Base-by-base conservation (phyloP, 352 stramenopile species). In the Globisporangium paddicum region DNA sequence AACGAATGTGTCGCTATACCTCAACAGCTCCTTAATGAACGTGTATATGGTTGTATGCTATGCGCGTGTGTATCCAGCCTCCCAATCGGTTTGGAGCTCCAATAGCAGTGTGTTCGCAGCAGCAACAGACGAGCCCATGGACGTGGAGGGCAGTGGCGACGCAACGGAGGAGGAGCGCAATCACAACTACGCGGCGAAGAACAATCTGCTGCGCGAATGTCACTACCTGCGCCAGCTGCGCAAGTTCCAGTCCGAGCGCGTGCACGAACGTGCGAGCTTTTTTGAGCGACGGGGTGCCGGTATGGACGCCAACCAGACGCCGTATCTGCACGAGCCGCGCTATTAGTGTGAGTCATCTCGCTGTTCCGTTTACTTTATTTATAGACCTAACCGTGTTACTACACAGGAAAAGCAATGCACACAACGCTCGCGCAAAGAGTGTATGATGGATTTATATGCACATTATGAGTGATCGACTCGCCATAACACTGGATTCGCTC, bases 191-290 rank as follows among this genome's bases (percentile, higher is more conserved):
- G 56, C 67, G 0, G 59, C 72, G 28, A 75, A 74, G 34, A 93
- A 93, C 58, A 57, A 72, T 5, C 71, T 88, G 65, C 68, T 93
- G 38, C 66, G 77, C 34, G 77, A 93, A 62, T 82, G 86, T 41
- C 83, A 93, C 56, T 90, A 83, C 57, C 49, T 90, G 56, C 83
- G 83, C 8, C 83, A 93, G 55, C 57, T 89, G 55, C 79, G 83
- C 45, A 80, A 76, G 56, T 91, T 89, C 59, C 82, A 91, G 60
- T 74, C 79, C 2, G 79, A 89, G 62, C 69, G 72, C n/a, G 40
- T 69, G 62, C 66, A 26, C 8, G 67, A 65, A 2, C 76, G 75
- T 14, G 66, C 75, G 38, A 78, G 59, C 35, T 82, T 78, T 62
- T 61, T 83, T 18, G 71, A 82, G 59, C 70, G 71, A 48, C 28